Conservation (phyloP, 2,329 filamentous ascomycete genomes). For the Neopestalotiopsis rosae region DNA sequence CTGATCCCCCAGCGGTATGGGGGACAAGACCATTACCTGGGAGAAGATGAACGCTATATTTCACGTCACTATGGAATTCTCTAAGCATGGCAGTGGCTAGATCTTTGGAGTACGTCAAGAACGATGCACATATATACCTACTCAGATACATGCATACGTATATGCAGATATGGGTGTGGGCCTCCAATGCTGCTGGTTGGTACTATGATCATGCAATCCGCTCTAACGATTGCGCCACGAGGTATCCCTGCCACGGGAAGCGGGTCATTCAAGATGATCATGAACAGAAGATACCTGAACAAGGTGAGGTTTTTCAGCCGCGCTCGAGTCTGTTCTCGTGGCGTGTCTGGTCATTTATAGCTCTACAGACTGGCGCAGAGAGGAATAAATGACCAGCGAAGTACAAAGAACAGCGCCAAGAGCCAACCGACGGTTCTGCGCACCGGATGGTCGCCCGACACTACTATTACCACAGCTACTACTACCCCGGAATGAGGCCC, state of each 20-base stretch:
- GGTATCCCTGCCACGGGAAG: constrained; percentile 1
- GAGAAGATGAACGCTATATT: too few relatives aligned
- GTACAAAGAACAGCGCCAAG: too few relatives aligned
- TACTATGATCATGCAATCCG: constrained; percentile 16
- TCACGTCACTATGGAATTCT: too few relatives aligned
- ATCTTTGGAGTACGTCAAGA: too few relatives aligned
- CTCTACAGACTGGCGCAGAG: background rate
- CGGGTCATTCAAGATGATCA: constrained; percentile 1
- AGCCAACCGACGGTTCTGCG: background rate
- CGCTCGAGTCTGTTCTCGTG: background rate
- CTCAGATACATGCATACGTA: too few relatives aligned
- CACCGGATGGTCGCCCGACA: background rate
- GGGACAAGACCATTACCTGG: too few relatives aligned
- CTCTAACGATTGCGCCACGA: constrained; percentile 9
- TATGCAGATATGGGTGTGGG: too few relatives aligned
- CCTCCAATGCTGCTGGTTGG: background rate
- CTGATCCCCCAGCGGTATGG: too few relatives aligned
- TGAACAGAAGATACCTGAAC: background rate
- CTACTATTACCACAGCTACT: too few relatives aligned
- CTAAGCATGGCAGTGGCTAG: too few relatives aligned
- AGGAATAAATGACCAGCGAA: background rate
- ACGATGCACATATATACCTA: too few relatives aligned
- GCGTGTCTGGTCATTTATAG: background rate
- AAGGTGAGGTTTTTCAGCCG: background rate
- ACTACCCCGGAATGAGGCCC: constrained; percentile 5